Evolutionary conservation across 495 filamentous ascomycete genomes (phyloP).

Genomic region (Xylaria flabelliformis): DNA sequence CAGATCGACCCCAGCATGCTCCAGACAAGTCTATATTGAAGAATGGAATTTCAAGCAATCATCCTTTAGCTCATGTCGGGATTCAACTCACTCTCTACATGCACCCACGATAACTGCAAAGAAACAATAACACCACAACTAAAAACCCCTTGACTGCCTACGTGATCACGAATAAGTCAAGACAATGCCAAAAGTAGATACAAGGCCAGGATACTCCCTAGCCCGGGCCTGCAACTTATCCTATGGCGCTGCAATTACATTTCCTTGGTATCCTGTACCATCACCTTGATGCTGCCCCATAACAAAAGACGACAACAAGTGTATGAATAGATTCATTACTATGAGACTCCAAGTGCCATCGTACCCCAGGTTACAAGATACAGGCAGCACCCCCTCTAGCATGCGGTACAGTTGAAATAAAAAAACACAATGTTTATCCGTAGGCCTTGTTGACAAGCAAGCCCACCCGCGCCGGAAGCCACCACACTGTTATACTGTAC

Average conservation of each 20-base stretch:
- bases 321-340: neutral
- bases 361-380: neutral
- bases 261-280: neutral
- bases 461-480: constrained; percentile 13
- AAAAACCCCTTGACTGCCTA: too few relatives aligned
- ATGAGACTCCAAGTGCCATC: neutral
- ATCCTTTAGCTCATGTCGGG: too few relatives aligned
- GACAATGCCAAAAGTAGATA: too few relatives aligned
- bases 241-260: neutral
- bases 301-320: neutral
- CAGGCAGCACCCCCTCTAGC: neutral
- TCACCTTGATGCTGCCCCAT: neutral
- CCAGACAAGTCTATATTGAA: too few relatives aligned
- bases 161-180: too few relatives aligned
- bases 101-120: too few relatives aligned
- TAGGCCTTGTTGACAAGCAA: constrained; percentile 7
- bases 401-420: neutral
- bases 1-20: too few relatives aligned
- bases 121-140: too few relatives aligned
- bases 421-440: constrained; percentile 14
- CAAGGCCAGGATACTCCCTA: neutral
- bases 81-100: too few relatives aligned
- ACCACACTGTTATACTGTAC: constrained; percentile 20
- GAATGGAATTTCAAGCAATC: too few relatives aligned
- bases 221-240: neutral